Evolutionary conservation across 2,329 filamentous ascomycete genomes (phyloP), one percentile per base, ranked within the genome.

Genomic region (Fusarium sp.): DNA sequence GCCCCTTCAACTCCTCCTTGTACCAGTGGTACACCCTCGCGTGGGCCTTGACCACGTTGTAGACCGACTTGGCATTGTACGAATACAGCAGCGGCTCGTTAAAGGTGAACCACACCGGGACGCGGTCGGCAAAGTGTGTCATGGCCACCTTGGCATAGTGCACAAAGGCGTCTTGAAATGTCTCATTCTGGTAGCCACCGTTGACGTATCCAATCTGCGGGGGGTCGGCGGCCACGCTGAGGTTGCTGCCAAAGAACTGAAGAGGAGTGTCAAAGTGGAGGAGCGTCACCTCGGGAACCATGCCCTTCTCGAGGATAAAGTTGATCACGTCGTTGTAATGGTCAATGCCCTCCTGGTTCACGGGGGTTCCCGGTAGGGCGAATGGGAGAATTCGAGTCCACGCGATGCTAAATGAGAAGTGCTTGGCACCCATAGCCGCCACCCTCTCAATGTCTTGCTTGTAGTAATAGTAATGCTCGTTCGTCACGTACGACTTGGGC

Each of bases 261-360:
- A 86, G 71, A 4, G 86, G 86, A 0, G 81, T 83, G 39, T 89
- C 87, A n/a, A 85, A 86, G 72, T 89, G 87, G 37, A 86, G 81
- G 1, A 90, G 80, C 0, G 87, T 87, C 0, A 88, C 82, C 7
- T 82, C 80, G 1, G 88, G 88, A 2, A 83, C 81, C 82, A 89
- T 86, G 14, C 86, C 87, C 62, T 87, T 85, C 31, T 84, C 83
- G 1, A 89, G 70, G 52, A 86, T 82, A 9, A 84, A 87, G 57
- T 87, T 82, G 74, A 89, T 88, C 10, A 89, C 81, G 68, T 89
- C 86, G 67, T 89, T 85, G 72, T 90, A 90, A 74, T 89, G 88
- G 10, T 86, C 82, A 9, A 90, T 82, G 2, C 83, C 88, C 60
- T 86, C 80, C 62, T 86, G 79, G 64, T 90, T 89, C 4, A 90